Conservation (phyloP, 2,329 filamentous ascomycete genomes). For the Metarhizium album region DNA sequence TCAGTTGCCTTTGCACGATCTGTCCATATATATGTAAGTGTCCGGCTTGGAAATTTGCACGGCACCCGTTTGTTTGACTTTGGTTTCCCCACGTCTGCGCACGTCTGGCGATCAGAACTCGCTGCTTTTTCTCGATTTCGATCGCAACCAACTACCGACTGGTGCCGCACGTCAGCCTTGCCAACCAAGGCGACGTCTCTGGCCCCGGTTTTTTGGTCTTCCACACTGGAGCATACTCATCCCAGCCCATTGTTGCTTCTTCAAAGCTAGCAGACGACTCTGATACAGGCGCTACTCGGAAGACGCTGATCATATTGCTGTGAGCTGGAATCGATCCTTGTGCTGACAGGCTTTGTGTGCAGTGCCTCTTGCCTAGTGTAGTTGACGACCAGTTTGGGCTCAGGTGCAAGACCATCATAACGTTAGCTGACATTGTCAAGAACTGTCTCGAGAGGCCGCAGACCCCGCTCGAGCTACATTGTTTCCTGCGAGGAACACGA, state of each 20-base stretch:
- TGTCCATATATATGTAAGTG: no score
- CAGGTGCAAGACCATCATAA: neutral
- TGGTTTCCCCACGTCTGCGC: neutral
- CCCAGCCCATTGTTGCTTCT: neutral
- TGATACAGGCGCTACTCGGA: neutral
- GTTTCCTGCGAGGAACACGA: neutral
- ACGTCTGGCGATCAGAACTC: neutral
- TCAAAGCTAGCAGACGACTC: neutral
- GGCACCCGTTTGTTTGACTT: neutral
- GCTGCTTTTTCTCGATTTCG: neutral
- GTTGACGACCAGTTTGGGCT: neutral
- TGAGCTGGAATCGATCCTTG: neutral
- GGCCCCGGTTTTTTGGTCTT: slow-evolving; percentile 2
- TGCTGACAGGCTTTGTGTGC: neutral
- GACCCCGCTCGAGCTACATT: neutral
- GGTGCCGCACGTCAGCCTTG: slow-evolving; percentile 2
- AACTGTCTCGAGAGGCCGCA: neutral
- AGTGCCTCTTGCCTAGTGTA: neutral
- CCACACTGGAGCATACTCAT: slow-evolving; percentile 1
- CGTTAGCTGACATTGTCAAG: neutral
- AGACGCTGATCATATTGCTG: neutral
- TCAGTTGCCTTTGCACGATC: neutral
- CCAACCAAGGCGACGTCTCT: neutral
- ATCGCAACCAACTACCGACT: neutral
- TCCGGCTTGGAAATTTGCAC: neutral